Evolutionary conservation across 2,329 filamentous ascomycete genomes (phyloP), one percentile per base, ranked within the genome.

Genomic region (Arthrobotrys sinensis): DNA sequence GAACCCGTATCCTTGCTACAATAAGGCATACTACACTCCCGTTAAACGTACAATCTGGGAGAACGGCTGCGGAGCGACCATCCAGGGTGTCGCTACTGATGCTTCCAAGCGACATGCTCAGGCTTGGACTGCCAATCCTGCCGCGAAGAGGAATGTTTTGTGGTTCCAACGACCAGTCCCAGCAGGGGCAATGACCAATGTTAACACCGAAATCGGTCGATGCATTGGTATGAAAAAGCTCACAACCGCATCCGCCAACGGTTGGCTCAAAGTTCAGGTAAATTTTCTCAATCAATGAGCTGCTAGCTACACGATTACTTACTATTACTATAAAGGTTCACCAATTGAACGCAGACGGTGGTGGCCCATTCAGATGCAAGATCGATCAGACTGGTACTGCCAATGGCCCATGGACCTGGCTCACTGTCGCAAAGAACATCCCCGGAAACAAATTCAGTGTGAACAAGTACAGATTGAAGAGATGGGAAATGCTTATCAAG

Each of bases 311-410:
- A 6, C 12, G 12, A 14, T n/a, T 12, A 6, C 40, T 14, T 10
- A 45, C 40, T 45, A 12, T 16, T 6, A 28, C 14, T 2, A 16
- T 24, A 12, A 53, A n/a, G 8, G n/a, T 62, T 10, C 40, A 60
- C 11, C 66, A 69, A 43, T 4, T 69, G 3, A 69, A 69, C 32
- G 36, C 24, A 14, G 66, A 69, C 19, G 66, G 66, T 28, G 66
- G 14, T 12, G 66, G 66, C 28, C n/a, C 52, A 10, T 69, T 48
- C 66, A 60, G 19, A 7, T 69, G 66, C 28, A 60, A 21, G 16
- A 24, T 69, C 11, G 66, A 69, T 16, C 12, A 4, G 8, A 32
- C 10, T 1, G 52, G 38, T 8, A 60, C 66, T 12, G 36, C 48
- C 45, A 14, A 40, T 16, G 38, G 28, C 21, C 11, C 11, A 12